A percentile compares a stretch with the other conserved stretches of the same genome.
Evolutionary conservation across 371 early-diverging fungal species (phyloP).

Genomic region (Mucor circinelloides): DNA sequence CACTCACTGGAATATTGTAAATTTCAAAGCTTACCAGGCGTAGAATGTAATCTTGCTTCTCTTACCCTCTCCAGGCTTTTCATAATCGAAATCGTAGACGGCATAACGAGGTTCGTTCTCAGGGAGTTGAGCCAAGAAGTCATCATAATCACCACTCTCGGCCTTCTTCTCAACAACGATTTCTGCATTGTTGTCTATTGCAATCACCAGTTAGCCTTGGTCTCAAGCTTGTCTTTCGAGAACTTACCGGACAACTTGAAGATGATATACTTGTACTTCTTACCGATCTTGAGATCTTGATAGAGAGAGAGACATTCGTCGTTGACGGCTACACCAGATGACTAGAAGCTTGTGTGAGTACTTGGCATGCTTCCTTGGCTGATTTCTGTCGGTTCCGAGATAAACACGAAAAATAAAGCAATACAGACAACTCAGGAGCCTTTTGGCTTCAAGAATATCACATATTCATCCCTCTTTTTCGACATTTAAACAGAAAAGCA

Average conservation of each 20-base stretch:
- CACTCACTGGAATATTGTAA: background rate
- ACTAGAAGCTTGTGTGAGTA: constrained; percentile 24
- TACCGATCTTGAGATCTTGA: constrained; percentile 74
- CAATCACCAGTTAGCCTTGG: background rate
- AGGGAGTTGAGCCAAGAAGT: constrained; percentile 70
- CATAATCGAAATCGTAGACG: constrained; percentile 83
- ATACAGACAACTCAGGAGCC: background rate
- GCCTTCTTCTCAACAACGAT: constrained; percentile 73
- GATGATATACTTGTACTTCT: constrained; percentile 76
- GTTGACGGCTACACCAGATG: constrained; percentile 74
- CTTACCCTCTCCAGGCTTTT: constrained; percentile 63
- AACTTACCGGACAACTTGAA: constrained; percentile 72
- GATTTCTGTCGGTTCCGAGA: background rate
- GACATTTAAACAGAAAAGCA: background rate
- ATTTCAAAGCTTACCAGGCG: constrained; percentile 38
- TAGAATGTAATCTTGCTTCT: constrained; percentile 72
- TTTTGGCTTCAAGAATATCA: background rate
- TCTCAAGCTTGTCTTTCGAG: background rate
- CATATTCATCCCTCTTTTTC: background rate
- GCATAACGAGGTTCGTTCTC: constrained; percentile 77
- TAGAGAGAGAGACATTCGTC: constrained; percentile 64
- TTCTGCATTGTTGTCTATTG: constrained; percentile 51
- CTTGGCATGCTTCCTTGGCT: background rate
- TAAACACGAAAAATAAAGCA: background rate
- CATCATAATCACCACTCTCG: constrained; percentile 58